Evolutionary conservation across 139 green algal genomes (phyloP), one percentile per base, ranked within the genome.

Genomic region (Micractinium sp.): DNA sequence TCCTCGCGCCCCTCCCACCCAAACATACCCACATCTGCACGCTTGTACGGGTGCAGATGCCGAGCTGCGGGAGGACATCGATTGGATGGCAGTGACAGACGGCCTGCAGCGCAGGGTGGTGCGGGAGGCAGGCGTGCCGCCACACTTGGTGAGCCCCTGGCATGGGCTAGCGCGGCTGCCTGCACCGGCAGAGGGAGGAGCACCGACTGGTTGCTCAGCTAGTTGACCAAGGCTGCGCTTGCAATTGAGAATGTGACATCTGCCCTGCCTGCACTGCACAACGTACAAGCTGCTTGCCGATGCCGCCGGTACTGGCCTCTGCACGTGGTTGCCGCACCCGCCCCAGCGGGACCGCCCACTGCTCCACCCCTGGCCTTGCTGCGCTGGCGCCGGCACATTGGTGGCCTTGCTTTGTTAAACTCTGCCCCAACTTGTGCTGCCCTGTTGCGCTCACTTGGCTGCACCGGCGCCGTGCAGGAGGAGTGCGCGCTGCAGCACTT

Each of bases 61-160:
- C 19, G 75, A 81, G 75, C 35, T 81, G 35, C 75, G 75, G 75
- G 75, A 81, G 35, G 75, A 81, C 75, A 60, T 36, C 12, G 75
- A 81, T 36, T 81, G 75, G 75, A 81, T 81, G 75, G 35, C 47
- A 35, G 75, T 81, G 75, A 81, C 75, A 16, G 75, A 53, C 0
- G 75, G 36, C 18, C 35, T 81, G 75, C 75, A 81, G 75, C 75
- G 75, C 35, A 36, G 75, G 14, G 75, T 81, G 75, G 18, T 81
- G 75, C 75, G 75, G 35, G 75, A 81, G 75, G 33, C 33, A 16
- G 75, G 75, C 35, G 75, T 81, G 75, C 75, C 75, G 75, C 75
- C 36, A 33, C 75, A 81, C 75, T 35, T 29, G 75, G 75, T 81
- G 75, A 29, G 75, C 69, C 29, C 22, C 22, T 23, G 20, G 4